Evolutionary conservation across 352 stramenopile species (phyloP), one percentile per base, ranked within the genome.

Genomic region (Phytophthora sp.): DNA sequence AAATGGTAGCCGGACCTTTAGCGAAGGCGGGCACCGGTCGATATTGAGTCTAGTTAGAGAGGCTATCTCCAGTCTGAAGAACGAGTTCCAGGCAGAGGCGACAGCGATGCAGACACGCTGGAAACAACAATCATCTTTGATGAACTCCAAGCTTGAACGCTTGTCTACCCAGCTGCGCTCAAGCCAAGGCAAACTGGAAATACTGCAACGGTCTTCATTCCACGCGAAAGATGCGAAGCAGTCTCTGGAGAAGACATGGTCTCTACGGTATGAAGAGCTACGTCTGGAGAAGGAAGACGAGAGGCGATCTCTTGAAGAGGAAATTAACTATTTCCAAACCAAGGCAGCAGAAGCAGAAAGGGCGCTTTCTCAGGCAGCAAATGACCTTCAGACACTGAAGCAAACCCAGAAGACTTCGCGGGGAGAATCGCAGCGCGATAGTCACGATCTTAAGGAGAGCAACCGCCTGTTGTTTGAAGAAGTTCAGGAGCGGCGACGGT

Each of bases 391-490:
- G 6, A 44, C 55, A 7, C 35, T 84, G 7, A 61, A 66, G 26
- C 67, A 64, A 27, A 57, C 66, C 2, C 71, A 57, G 47, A 58
- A 77, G 9, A 46, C 30, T 1, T 58, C 52, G 1, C 57, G 55
- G 52, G 44, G 71, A n/a, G 55, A 66, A 52, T 55, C 63, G n/a
- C 18, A 65, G n/a, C 63, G 63, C 5, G 77, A 84, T 24, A 77
- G 78, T 31, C 18, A 73, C 4, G 80, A 75, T 35, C 52, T 90
- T 11, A 85, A 89, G 47, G 78, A 89, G 57, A 92, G 80, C 58
- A 92, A 92, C 35, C 76, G 78, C 0, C 55, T 92, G 53, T 70
- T 92, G 15, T 71, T 79, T 33, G 69, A 79, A 51, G 84, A 92
- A 41, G 60, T 92, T 1, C 76, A 87, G 44, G 81, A 89, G 27